Evolutionary conservation across 164 flowering plant species (phyloP).

Genomic region (Annona squamosa): DNA sequence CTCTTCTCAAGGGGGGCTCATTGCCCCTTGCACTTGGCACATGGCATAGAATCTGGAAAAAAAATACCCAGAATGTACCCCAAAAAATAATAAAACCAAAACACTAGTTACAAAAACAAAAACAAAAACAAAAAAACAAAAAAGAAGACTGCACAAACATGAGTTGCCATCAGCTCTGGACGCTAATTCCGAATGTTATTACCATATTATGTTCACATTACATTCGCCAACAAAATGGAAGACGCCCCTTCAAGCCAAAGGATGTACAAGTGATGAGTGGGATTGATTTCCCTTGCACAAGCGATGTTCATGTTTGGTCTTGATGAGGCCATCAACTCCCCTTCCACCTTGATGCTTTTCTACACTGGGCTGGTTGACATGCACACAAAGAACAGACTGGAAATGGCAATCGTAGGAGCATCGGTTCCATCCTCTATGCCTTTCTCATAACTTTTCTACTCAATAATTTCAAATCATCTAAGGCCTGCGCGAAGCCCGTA

Average conservation of each 20-base stretch:
- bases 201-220: not conserved
- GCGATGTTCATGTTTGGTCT: not conserved
- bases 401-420: not conserved
- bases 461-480: constrained; percentile 12
- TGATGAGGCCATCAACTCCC: not conserved
- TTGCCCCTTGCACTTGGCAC: too few relatives aligned
- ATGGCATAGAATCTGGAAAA: too few relatives aligned
- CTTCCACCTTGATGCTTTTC: not conserved
- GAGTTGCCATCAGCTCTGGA: not conserved
- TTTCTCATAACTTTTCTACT: not conserved
- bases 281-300: not conserved
- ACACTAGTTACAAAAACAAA: not conserved
- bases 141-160: not conserved
- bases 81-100: too few relatives aligned
- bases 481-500: constrained; percentile 27
- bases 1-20: too few relatives aligned
- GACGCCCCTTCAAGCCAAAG: constrained; percentile 6
- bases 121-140: not conserved
- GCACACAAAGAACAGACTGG: not conserved
- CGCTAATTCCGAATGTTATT: not conserved
- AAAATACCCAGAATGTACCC: too few relatives aligned
- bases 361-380: not conserved
- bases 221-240: constrained; percentile 1
- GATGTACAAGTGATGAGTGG: constrained; percentile 12
- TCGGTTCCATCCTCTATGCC: not conserved